phyloP scores from a whole-genome alignment of 768 basidiomycete species.

The Kondoa subrosea region DNA sequence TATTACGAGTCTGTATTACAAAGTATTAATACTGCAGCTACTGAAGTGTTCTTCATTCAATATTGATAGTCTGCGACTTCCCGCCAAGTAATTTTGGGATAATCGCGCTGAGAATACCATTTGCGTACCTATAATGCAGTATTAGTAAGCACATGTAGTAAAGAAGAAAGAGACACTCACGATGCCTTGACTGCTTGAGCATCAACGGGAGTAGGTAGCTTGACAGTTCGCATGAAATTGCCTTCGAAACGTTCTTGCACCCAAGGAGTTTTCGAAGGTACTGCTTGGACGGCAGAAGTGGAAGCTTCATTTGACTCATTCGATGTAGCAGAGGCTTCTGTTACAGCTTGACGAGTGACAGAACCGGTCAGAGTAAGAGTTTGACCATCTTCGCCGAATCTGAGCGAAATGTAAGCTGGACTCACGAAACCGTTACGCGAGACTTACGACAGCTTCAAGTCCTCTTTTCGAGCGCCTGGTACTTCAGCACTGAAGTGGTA shows the following conservation, averaged over 20 bases:
- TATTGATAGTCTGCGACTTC: background rate
- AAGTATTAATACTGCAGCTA: background rate
- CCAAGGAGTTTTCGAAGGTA: background rate
- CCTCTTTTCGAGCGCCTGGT: background rate
- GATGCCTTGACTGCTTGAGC: background rate
- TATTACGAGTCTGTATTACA: background rate
- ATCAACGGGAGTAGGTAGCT: background rate
- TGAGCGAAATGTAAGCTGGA: background rate
- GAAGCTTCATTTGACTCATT: too few species aligned
- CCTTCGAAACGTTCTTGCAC: background rate
- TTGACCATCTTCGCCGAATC: background rate
- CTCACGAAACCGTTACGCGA: background rate
- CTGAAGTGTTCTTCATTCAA: background rate
- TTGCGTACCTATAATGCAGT: background rate
- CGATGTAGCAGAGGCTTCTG: background rate
- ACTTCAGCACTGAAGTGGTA: background rate
- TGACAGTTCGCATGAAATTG: background rate
- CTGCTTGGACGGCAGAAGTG: too few species aligned
- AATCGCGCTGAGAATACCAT: background rate
- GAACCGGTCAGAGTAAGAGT: background rate
- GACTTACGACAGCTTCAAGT: background rate
- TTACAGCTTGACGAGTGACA: background rate
- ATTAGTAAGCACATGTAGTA: background rate
- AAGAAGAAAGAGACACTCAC: background rate
- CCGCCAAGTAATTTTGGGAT: background rate